Evolutionary conservation across 129 eudicot genomes (phyloP), one percentile per base, ranked within the genome.

Genomic region (Tanacetum coccineum): DNA sequence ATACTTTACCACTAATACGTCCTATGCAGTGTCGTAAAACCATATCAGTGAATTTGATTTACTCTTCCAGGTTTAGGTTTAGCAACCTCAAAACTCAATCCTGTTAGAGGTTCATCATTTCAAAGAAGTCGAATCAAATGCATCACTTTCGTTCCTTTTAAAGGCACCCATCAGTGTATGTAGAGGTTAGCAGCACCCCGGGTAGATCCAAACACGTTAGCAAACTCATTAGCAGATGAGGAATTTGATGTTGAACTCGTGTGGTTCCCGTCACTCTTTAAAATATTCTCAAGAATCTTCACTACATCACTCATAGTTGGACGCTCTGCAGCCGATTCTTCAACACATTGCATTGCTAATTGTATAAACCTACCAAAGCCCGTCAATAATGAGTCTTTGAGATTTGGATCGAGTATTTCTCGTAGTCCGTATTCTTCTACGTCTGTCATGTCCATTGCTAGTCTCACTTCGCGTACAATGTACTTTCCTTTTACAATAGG

Each of bases 271-370:
- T 83, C 95, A 32, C 74, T 73, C 56, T 77, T 89, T 63, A 94
- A 59, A 56, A 94, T 87, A 61, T 58, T 62, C 67, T 94, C 99
- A 1, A 94, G 75, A 11, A 76, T 56, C 81, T 94, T 94, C 57
- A 88, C 99, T 25, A 89, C 84, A 14, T 89, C 95, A 25, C 87
- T 79, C 99, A 93, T 93, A 6, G 93, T 83, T 30, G 99, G 99
- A 14, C 99, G 91, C 42, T 86, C 95, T 0, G 92, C 79, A 3
- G 97, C 95, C 0, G 88, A 71, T 59, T 94, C 99, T 66, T 89
- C 96, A 3, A 89, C 99, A 67, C 99, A 94, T 61, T 76, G 89
- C 85, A 94, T 71, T 6, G 95, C 99, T 60, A 94, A 55, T 42
- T 87, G 94, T 9, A 89, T 10, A 64, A 74, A 94, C 78, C 82